These are phyloP conservation scores for Penicillium malachiteum DNA, from an alignment of 495 filamentous ascomycete genomes.

Conservation along the genomic window DNA sequence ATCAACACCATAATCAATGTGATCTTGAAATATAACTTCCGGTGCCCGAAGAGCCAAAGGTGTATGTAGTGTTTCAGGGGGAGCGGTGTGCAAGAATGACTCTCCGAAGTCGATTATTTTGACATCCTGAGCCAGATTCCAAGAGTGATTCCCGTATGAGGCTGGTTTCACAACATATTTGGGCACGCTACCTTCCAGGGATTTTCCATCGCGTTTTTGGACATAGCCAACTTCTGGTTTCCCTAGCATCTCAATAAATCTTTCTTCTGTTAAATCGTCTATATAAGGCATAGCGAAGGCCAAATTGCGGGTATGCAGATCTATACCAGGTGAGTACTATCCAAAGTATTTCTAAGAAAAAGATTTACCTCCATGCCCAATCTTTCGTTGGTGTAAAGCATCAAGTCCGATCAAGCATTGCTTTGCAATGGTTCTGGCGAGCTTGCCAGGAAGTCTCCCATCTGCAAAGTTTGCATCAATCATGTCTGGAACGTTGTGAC, in stretches of 20 bases:
- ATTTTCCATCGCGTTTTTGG: conserved; percentile 31
- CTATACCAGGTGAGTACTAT: conserved; percentile 24
- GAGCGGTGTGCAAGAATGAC: conserved; percentile 29
- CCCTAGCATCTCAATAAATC: conserved; percentile 35
- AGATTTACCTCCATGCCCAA: conserved; percentile 42
- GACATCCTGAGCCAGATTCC: conserved; percentile 18
- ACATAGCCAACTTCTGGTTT: conserved; percentile 36
- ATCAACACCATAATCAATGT: conserved; percentile 41
- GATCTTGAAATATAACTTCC: conserved; percentile 41
- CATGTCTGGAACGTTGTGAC: conserved; percentile 34
- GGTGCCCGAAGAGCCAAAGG: conserved; percentile 38
- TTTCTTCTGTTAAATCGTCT: conserved; percentile 21
- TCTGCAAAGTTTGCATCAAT: conserved; percentile 26
- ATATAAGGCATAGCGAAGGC: conserved; percentile 34
- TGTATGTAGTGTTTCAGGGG: conserved; percentile 32
- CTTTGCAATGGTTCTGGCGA: conserved; percentile 44
- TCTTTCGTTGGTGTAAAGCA: conserved; percentile 41
- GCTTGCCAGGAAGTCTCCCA: conserved; percentile 38
- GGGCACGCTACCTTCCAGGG: conserved; percentile 30
- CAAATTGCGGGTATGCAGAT: conserved; percentile 50
- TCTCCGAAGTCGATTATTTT: conserved; percentile 48
- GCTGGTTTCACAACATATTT: conserved; percentile 35
- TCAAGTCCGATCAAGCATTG: conserved; percentile 42
- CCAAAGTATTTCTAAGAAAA: conserved; percentile 8
- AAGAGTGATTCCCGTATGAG: conserved; percentile 18